Conservation (phyloP, 1,284 basidiomycete species). For the Papiliotrema nemorosa region DNA sequence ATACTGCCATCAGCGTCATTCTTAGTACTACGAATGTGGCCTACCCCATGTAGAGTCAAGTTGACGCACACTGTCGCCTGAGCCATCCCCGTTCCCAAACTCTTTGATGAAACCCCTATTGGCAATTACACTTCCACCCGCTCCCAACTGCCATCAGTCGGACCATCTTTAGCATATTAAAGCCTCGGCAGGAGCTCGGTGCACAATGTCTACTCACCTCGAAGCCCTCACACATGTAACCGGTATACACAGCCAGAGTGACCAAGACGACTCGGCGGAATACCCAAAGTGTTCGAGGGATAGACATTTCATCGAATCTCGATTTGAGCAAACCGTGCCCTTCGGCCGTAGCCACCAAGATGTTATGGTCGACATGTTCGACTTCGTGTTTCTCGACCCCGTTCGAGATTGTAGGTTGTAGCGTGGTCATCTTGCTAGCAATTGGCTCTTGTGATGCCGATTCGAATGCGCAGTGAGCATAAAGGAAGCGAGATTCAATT, state of each 20-base stretch:
- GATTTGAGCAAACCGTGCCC: constrained; percentile 14
- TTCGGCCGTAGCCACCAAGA: constrained; percentile 1
- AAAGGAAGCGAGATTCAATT: no score
- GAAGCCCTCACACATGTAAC: constrained; percentile 20
- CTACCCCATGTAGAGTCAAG: constrained; percentile 19
- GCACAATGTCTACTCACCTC: constrained; percentile 14
- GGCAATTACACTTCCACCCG: constrained; percentile 19
- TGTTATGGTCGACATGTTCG: constrained; percentile 4
- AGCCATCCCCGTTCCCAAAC: constrained; percentile 9
- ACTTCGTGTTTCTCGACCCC: background rate
- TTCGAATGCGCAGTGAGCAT: no score
- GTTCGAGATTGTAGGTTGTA: background rate
- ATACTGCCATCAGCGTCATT: constrained; percentile 8
- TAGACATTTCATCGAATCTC: constrained; percentile 17
- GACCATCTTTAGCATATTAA: background rate
- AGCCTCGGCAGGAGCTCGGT: no score
- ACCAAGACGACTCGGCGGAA: constrained; percentile 15
- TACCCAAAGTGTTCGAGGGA: constrained; percentile 16
- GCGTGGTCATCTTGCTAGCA: no score
- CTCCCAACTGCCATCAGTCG: constrained; percentile 6
- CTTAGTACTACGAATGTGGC: background rate
- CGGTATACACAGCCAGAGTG: constrained; percentile 18
- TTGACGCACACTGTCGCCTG: constrained; percentile 4
- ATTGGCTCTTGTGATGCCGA: no score
- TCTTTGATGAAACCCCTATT: constrained; percentile 22